A percentile compares a stretch with the other conserved stretches of the same genome.
Conservation (phyloP, 352 stramenopile species). For the Phytopythium delawarense region DNA sequence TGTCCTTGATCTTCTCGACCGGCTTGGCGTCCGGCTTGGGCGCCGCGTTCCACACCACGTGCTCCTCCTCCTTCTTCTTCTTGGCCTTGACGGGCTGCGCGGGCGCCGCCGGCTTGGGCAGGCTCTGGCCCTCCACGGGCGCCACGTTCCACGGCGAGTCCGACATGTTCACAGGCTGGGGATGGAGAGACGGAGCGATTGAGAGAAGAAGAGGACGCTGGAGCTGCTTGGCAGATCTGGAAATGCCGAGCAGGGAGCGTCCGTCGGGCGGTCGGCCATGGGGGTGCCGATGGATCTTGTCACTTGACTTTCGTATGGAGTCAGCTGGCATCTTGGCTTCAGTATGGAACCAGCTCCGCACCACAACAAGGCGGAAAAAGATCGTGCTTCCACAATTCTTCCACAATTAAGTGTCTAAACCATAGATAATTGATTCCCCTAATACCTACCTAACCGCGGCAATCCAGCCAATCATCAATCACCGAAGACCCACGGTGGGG, state of each 20-base stretch:
- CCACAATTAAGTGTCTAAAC: not conserved
- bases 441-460: too few species aligned
- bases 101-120: conserved; percentile 17
- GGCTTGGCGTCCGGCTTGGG: conserved; percentile 31
- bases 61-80: conserved; percentile 36
- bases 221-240: conserved; percentile 13
- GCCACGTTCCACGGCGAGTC: conserved; percentile 40
- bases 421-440: too few species aligned
- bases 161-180: conserved; percentile 16
- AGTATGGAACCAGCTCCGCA: too few species aligned
- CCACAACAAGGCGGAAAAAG: not conserved
- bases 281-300: not conserved
- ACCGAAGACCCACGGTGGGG: too few species aligned
- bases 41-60: conserved; percentile 35
- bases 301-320: too few species aligned
- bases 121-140: conserved; percentile 29
- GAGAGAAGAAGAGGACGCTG: not conserved
- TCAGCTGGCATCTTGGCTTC: too few species aligned
- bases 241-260: conserved; percentile 30
- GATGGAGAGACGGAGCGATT: not conserved
- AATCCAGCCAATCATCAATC: too few species aligned
- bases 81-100: conserved; percentile 17
- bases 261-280: not conserved
- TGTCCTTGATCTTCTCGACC: conserved; percentile 42
- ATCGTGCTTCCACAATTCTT: conserved; percentile 1